phyloP scores from a whole-genome alignment of 1,284 basidiomycete species.

The Pyrrhoderma lamaoense region DNA sequence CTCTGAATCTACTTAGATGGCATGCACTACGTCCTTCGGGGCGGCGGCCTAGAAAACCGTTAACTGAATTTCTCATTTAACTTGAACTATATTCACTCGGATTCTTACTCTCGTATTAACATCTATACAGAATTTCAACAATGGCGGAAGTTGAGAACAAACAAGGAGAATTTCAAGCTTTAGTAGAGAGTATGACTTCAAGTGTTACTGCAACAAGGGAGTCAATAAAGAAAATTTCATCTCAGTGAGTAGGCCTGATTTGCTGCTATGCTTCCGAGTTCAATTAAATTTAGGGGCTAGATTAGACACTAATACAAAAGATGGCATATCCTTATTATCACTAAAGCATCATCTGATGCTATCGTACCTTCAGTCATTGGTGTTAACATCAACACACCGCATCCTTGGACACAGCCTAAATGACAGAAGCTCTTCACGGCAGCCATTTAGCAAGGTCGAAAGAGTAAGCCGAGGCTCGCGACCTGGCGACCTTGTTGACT shows the following conservation, averaged over 20 bases:
- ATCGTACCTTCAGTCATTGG: constrained; percentile 83
- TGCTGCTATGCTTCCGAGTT: not conserved
- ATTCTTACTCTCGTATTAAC: not conserved
- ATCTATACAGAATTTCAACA: not conserved
- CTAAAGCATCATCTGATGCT: constrained; percentile 84
- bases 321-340: constrained; percentile 87
- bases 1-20: constrained; percentile 65
- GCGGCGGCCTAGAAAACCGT: constrained; percentile 89
- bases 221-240: constrained; percentile 43
- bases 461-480: constrained; percentile 47
- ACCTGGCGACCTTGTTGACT: constrained; percentile 63
- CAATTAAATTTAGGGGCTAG: constrained; percentile 17
- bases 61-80: constrained; percentile 48
- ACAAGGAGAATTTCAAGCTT: constrained; percentile 28
- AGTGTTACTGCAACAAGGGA: constrained; percentile 58
- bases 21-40: constrained; percentile 65
- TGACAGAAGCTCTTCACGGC: constrained; percentile 38
- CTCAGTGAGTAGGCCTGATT: constrained; percentile 39
- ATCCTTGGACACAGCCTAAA: constrained; percentile 55
- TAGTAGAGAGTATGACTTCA: constrained; percentile 54
- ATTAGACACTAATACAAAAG: constrained; percentile 52
- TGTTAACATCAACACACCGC: constrained; percentile 67
- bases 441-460: constrained; percentile 45
- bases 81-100: not conserved
- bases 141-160: constrained; percentile 14